Percentiles rank a stretch among this genome's conserved stretches.
Evolutionary conservation across 768 basidiomycete species (phyloP).

Genomic region (Plicaturopsis crispa): DNA sequence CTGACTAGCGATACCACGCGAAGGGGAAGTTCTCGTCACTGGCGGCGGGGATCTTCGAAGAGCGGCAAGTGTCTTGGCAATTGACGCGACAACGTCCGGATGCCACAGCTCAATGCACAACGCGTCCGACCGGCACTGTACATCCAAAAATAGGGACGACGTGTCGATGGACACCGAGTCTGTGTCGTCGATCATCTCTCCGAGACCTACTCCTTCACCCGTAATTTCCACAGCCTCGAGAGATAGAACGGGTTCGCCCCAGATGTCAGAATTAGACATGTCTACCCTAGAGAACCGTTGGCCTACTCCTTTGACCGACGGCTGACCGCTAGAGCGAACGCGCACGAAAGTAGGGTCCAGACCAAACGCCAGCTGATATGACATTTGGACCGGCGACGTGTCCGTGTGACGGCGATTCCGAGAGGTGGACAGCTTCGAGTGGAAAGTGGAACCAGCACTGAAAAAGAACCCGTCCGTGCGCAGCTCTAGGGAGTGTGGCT

Average conservation of each 20-base stretch:
- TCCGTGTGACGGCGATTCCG: slow-evolving; percentile 19
- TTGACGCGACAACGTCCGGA: slow-evolving; percentile 42
- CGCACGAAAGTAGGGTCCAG: slow-evolving; percentile 48
- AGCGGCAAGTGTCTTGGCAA: slow-evolving; percentile 42
- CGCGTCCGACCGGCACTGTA: slow-evolving; percentile 46
- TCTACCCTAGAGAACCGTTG: slow-evolving; percentile 20
- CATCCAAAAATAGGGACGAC: slow-evolving; percentile 34
- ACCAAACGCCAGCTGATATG: slow-evolving; percentile 29
- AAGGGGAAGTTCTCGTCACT: slow-evolving; percentile 6
- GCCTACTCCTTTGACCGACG: slow-evolving; percentile 15
- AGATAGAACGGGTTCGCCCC: slow-evolving; percentile 45
- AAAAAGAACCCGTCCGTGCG: slow-evolving; percentile 45
- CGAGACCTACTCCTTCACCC: slow-evolving; percentile 38
- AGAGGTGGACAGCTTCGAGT: slow-evolving; percentile 8
- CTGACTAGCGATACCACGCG: slow-evolving; percentile 23
- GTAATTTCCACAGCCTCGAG: slow-evolving; percentile 47
- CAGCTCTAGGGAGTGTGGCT: slow-evolving; percentile 47
- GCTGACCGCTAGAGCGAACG: slow-evolving; percentile 30
- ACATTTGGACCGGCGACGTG: slow-evolving; percentile 37
- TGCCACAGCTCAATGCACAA: slow-evolving; percentile 66
- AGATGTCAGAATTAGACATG: slow-evolving; percentile 28
- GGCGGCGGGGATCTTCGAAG: slow-evolving; percentile 16
- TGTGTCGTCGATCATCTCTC: slow-evolving; percentile 40
- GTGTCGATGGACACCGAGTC: slow-evolving; percentile 33
- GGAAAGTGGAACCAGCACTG: slow-evolving; percentile 23